These are phyloP conservation scores for Tephrocybe sp. DNA, from an alignment of 768 basidiomycete species.

Conservation along the genomic window DNA sequence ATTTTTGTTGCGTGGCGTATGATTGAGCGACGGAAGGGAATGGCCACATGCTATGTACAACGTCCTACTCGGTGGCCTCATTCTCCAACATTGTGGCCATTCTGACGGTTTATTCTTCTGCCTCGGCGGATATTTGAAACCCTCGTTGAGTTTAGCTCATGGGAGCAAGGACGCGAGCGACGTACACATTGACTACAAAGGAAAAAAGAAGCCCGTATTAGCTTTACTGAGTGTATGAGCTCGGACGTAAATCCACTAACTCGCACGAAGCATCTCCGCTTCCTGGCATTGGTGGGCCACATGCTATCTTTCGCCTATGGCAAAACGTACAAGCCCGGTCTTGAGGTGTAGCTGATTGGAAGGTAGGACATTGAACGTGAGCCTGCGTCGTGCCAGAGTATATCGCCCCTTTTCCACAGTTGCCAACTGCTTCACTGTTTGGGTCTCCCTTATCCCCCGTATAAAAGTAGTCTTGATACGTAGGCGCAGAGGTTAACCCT, in stretches of 20 bases:
- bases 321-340: background rate
- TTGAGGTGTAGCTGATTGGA: background rate
- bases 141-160: background rate
- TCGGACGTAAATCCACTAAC: background rate
- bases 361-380: background rate
- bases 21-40: background rate
- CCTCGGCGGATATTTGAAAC: background rate
- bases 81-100: too few relatives aligned
- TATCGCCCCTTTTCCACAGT: background rate
- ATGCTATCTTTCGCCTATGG: background rate
- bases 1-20: background rate
- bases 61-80: too few relatives aligned
- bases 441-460: too few relatives aligned
- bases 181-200: background rate
- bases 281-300: background rate
- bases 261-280: background rate
- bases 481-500: too few relatives aligned
- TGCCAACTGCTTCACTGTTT: background rate
- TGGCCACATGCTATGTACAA: background rate
- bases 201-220: background rate
- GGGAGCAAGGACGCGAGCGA: background rate
- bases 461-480: too few relatives aligned
- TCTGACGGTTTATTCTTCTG: too few relatives aligned
- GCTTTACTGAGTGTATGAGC: background rate
- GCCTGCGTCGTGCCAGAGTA: background rate